Conservation (phyloP, 345 rosid genomes). For the Erysimum cheiranthoides region DNA sequence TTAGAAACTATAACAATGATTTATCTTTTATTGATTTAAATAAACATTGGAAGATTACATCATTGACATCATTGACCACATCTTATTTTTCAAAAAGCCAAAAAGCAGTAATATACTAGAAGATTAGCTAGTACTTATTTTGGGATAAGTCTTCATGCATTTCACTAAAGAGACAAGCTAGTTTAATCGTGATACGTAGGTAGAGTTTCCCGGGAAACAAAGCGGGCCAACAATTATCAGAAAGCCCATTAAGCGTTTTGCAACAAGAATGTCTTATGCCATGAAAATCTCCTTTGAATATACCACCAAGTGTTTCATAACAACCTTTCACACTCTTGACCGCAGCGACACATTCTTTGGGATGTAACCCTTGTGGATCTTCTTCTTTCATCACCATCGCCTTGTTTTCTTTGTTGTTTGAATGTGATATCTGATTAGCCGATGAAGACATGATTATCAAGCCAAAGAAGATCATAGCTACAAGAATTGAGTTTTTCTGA, state of each 20-base stretch:
- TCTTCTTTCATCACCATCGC: background rate
- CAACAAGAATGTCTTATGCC: slow-evolving; percentile 16
- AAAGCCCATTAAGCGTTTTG: slow-evolving; percentile 36
- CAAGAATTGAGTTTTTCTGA: background rate
- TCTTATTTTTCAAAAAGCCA: slow-evolving; percentile 24
- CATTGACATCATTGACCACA: slow-evolving; percentile 13
- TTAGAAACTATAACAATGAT: background rate
- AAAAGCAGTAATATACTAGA: background rate
- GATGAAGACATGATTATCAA: slow-evolving; percentile 15
- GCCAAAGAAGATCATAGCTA: slow-evolving; percentile 10
- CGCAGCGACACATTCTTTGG: slow-evolving; percentile 1
- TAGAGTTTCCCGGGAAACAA: slow-evolving; percentile 5
- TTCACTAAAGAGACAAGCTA: background rate
- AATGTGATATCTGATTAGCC: background rate
- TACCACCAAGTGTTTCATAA: slow-evolving; percentile 6
- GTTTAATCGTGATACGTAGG: slow-evolving; percentile 6
- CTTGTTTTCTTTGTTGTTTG: background rate
- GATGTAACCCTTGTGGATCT: slow-evolving; percentile 10
- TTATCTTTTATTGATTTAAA: background rate
- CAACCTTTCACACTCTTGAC: slow-evolving; percentile 35
- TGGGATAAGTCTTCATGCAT: background rate
- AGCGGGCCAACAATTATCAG: slow-evolving; percentile 23
- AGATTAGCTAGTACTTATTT: background rate
- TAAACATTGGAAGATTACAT: background rate
- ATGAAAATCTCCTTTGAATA: slow-evolving; percentile 10